Conservation (phyloP, 2,329 filamentous ascomycete species). For the Diaporthe vexans region DNA sequence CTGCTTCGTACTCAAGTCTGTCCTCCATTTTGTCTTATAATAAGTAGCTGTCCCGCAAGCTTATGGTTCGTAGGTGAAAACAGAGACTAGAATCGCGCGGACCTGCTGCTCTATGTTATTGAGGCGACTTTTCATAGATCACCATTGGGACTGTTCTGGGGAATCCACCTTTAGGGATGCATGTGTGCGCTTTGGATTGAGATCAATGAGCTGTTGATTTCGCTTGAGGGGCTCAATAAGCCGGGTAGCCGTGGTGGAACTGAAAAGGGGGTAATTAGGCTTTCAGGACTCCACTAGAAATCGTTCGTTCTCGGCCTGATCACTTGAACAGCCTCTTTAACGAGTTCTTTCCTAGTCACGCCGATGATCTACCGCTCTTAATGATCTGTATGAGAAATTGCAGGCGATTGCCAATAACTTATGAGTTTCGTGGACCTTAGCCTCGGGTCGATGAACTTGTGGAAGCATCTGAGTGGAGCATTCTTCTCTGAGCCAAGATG, state of each 20-base stretch:
- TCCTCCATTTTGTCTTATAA: neutral
- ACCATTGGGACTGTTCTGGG: neutral
- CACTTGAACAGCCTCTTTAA: neutral
- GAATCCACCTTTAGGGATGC: neutral
- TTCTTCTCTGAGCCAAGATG: neutral
- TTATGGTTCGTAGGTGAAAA: neutral
- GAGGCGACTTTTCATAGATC: neutral
- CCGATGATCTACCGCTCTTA: neutral
- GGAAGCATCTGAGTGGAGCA: neutral
- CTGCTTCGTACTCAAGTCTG: no score
- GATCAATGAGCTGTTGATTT: conserved; percentile 1
- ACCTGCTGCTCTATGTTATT: neutral
- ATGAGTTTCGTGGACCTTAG: neutral
- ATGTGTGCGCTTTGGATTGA: neutral
- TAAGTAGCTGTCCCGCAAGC: no score
- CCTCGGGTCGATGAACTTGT: neutral
- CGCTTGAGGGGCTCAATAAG: neutral
- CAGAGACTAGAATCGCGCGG: neutral
- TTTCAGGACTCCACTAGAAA: conserved; percentile 10
- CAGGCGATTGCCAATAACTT: neutral
- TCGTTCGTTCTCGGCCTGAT: conserved; percentile 6
- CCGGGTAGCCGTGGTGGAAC: neutral
- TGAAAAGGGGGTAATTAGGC: conserved; percentile 7
- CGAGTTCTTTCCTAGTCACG: neutral
- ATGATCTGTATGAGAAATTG: neutral